These are phyloP conservation scores for Beauveria asiatica DNA, from an alignment of 2,329 filamentous ascomycete species.

Conservation along the genomic window DNA sequence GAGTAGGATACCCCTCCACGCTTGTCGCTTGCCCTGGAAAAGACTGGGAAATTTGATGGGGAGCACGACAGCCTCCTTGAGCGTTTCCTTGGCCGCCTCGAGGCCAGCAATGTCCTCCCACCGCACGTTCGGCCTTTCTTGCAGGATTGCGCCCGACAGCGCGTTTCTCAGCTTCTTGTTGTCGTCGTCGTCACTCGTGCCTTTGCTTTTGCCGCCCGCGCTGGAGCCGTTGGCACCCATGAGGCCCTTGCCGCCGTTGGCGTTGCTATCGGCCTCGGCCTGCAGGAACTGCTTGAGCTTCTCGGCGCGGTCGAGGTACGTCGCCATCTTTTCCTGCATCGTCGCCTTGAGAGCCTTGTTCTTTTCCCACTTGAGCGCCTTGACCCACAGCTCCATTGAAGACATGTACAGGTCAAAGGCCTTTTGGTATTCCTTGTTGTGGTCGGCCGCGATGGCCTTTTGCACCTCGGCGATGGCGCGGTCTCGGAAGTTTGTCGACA, in stretches of 20 bases:
- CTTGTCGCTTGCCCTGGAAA: conserved; percentile 91
- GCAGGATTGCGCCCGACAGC: conserved; percentile 82
- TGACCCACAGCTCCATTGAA: conserved; percentile 95
- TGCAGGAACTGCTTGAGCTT: conserved; percentile 92
- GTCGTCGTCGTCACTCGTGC: conserved; percentile 75
- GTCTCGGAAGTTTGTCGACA: conserved; percentile 96
- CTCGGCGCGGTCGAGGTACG: conserved; percentile 98
- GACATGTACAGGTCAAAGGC: conserved; percentile 95
- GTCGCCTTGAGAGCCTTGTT: conserved; percentile 95
- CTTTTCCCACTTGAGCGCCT: conserved; percentile 99
- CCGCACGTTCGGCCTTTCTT: conserved; percentile 90
- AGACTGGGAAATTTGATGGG: conserved; percentile 98
- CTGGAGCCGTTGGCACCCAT: conserved; percentile 66
- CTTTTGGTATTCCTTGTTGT: conserved; percentile 91
- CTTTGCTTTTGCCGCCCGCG: conserved; percentile 49
- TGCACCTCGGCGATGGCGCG: conserved; percentile 95
- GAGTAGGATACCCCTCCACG: conserved; percentile 95
- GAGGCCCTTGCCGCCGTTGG: conserved; percentile 48
- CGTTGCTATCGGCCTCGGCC: conserved; percentile 63
- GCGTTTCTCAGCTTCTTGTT: conserved; percentile 92
- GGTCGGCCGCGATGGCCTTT: conserved; percentile 94
- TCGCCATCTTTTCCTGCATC: conserved; percentile 87
- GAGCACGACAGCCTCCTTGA: conserved; percentile 95
- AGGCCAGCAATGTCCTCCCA: conserved; percentile 98
- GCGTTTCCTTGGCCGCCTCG: conserved; percentile 86